Conservation (phyloP, 352 stramenopile species). For the Peronospora tabacina region DNA sequence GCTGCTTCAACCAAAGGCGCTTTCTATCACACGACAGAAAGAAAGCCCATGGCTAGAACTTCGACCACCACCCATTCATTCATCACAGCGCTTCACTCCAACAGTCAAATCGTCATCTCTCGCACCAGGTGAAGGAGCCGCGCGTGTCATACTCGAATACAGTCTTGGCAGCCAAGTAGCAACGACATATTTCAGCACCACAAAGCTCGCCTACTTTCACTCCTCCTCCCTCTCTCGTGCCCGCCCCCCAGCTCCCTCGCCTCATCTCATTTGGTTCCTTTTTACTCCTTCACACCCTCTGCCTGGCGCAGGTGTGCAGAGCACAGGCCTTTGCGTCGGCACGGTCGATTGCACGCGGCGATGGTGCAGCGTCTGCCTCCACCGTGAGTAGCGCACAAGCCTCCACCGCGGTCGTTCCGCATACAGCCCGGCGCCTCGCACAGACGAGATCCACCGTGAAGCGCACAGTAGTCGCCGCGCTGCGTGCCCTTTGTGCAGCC, state of each 20-base stretch:
- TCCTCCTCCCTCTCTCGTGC: slow-evolving; percentile 1
- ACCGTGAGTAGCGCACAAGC: slow-evolving; percentile 59
- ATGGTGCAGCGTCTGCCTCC: slow-evolving; percentile 76
- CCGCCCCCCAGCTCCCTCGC: not conserved
- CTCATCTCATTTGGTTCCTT: slow-evolving; percentile 12
- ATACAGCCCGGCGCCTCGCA: slow-evolving; percentile 78
- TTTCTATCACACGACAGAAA: too few relatives aligned
- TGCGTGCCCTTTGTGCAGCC: slow-evolving; percentile 84
- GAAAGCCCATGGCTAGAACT: too few relatives aligned
- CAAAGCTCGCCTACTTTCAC: slow-evolving; percentile 14
- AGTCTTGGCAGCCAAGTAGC: not conserved
- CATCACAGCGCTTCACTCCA: too few relatives aligned
- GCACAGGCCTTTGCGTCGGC: slow-evolving; percentile 75
- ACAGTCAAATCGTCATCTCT: too few relatives aligned
- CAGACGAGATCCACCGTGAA: slow-evolving; percentile 77
- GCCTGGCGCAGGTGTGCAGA: slow-evolving; percentile 54
- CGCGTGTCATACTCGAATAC: too few relatives aligned
- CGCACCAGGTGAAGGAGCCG: too few relatives aligned
- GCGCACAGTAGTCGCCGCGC: slow-evolving; percentile 77
- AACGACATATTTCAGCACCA: slow-evolving; percentile 23
- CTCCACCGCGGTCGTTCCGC: slow-evolving; percentile 79
- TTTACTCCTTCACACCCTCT: slow-evolving; percentile 19
- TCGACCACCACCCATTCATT: too few relatives aligned
- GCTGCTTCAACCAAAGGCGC: too few relatives aligned
- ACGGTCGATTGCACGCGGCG: slow-evolving; percentile 63